phyloP scores from a whole-genome alignment of 345 rosid species.

The Firmiana major region DNA sequence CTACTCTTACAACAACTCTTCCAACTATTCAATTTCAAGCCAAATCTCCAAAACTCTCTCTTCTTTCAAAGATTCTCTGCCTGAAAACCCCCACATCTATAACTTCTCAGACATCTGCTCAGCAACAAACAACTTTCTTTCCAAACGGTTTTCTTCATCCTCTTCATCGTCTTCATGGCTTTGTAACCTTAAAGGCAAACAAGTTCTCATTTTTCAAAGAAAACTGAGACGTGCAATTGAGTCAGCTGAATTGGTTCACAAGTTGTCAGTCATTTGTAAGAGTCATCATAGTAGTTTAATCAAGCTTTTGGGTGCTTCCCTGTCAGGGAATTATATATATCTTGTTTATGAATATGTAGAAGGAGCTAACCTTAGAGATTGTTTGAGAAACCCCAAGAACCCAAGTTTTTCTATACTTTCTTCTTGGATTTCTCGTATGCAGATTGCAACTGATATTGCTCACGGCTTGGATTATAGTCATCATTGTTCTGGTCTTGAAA shows the following conservation, averaged over 20 bases:
- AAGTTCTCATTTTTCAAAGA: slow-evolving; percentile 25
- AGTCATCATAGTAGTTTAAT: slow-evolving; percentile 42
- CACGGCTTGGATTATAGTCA: slow-evolving; percentile 52
- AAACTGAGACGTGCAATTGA: slow-evolving; percentile 15
- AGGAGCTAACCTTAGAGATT: slow-evolving; percentile 30
- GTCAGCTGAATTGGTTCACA: slow-evolving; percentile 3
- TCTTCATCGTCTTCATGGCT: slow-evolving; percentile 40
- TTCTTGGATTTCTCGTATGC: slow-evolving; percentile 33
- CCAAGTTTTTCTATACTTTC: slow-evolving; percentile 31
- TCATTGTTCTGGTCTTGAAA: slow-evolving; percentile 33
- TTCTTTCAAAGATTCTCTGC: slow-evolving; percentile 23
- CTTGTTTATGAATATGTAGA: slow-evolving; percentile 31
- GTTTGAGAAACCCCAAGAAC: slow-evolving; percentile 31
- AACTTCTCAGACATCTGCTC: slow-evolving; percentile 23
- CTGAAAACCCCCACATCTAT: slow-evolving; percentile 33
- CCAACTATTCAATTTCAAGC: slow-evolving; percentile 15
- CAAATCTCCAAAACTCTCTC: slow-evolving; percentile 18
- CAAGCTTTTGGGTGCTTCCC: slow-evolving; percentile 43
- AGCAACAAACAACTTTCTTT: slow-evolving; percentile 32
- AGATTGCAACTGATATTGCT: slow-evolving; percentile 36
- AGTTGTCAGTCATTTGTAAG: slow-evolving; percentile 26
- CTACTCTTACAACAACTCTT: background rate
- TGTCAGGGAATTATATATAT: slow-evolving; percentile 29
- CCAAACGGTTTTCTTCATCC: slow-evolving; percentile 34
- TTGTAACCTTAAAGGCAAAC: slow-evolving; percentile 27